Base-by-base conservation (phyloP, 2,329 filamentous ascomycete species). In the Cladosporium sp. region DNA sequence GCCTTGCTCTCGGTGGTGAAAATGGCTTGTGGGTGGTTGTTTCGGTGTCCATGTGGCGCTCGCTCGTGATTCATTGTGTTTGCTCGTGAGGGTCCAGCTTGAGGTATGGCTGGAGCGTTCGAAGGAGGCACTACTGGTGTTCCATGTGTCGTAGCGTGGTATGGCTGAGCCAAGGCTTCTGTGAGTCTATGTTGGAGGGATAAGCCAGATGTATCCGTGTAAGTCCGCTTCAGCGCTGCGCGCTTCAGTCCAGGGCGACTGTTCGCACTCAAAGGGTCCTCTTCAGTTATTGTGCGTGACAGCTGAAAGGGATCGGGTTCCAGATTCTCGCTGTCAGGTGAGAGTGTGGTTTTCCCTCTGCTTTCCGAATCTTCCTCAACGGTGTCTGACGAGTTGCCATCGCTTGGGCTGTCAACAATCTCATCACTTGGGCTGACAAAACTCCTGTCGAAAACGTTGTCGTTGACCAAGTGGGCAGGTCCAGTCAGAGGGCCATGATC, bases 11-110 rank as follows among this genome's bases (percentile, higher is more conserved):
- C 88, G n/a, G 93, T 98, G 7, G 92, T 94, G 66, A 98, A 98
- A 51, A 98, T 96, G 47, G 93, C 93, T 67, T 98, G 93, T 4
- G 92, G 88, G 83, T 90, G 95, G 67, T 93, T 83, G 61, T 88
- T 93, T 51, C 88, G 86, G 69, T 96, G 91, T 7, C 86, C 86
- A 67, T 96, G 92, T n/a, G 74, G 73, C 32, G 71, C 72, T 33
- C 70, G 65, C 15, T 69, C 69, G 47, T 59, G 63, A n/a, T n/a
- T n/a, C 47, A 62, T 58, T 55, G 61, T 63, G 45, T 58, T 69
- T 59, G 48, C 39, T 56, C 71, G 56, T 59, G 50, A 57, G 27
- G 45, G 45, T 58, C 53, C 66, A 33, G 57, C 42, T 39, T 58
- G 63, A 50, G 69, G 60, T 27, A 58, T 60, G 7, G 53, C 48